phyloP scores from a whole-genome alignment of 2,329 filamentous ascomycete species.

The Malbranchea zuffiana region DNA sequence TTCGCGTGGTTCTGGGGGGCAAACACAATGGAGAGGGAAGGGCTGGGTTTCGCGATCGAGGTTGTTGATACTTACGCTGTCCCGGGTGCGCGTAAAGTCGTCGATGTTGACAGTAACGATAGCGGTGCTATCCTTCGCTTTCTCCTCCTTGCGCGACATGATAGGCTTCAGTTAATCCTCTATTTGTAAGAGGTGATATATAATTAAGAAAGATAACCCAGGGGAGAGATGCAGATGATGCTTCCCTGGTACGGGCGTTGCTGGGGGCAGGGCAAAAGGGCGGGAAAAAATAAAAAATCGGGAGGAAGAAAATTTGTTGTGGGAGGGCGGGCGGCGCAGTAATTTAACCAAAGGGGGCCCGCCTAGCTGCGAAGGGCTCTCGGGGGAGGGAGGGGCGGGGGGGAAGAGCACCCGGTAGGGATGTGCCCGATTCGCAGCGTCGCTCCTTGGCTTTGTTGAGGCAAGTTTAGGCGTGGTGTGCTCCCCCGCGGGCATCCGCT shows the following conservation, averaged over 20 bases:
- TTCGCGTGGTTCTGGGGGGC: no score
- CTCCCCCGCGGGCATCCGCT: no score
- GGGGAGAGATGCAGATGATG: no score
- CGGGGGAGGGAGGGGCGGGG: background rate
- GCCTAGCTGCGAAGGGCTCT: no score
- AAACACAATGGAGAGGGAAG: background rate
- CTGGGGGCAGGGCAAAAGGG: background rate
- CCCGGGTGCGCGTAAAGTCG: slow-evolving; percentile 68
- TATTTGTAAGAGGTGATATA: no score
- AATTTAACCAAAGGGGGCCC: no score
- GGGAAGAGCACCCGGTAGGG: no score
- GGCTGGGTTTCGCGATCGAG: background rate
- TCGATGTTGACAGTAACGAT: slow-evolving; percentile 47
- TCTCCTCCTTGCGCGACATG: slow-evolving; percentile 31
- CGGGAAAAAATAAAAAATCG: background rate
- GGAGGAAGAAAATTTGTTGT: slow-evolving; percentile 4
- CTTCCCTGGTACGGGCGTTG: no score
- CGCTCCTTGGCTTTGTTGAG: no score
- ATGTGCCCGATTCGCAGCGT: no score
- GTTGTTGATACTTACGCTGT: slow-evolving; percentile 54
- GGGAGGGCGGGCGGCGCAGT: slow-evolving; percentile 7
- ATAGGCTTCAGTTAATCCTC: slow-evolving; percentile 26
- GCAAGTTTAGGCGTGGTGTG: slow-evolving; percentile 11
- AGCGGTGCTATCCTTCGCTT: slow-evolving; percentile 23
- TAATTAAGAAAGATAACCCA: no score